phyloP scores from a whole-genome alignment of 2,329 filamentous ascomycete species.

The Cercospora janseana region DNA sequence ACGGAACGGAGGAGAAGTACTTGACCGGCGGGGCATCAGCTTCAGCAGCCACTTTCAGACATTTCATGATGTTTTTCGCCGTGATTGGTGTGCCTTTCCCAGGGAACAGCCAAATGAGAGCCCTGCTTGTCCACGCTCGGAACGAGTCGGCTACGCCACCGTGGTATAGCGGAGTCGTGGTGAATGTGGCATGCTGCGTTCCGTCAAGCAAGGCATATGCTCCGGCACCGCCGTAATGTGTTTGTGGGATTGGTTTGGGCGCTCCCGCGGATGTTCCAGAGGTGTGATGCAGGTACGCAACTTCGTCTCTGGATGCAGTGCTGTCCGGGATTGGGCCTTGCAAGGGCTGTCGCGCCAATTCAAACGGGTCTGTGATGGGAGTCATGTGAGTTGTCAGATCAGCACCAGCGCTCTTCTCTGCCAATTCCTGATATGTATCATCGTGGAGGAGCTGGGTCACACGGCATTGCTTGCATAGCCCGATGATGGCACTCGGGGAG shows the following conservation, averaged over 20 bases:
- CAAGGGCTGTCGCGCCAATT: conserved; percentile 1
- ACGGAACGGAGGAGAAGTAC: conserved; percentile 64
- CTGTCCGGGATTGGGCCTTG: background rate
- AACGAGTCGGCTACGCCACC: conserved; percentile 64
- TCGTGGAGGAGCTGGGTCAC: conserved; percentile 50
- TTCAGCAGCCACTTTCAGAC: conserved; percentile 43
- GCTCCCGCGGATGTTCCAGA: conserved; percentile 64
- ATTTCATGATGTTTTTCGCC: conserved; percentile 51
- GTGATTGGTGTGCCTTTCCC: conserved; percentile 58
- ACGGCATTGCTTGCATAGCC: conserved; percentile 52
- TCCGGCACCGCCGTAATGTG: conserved; percentile 55
- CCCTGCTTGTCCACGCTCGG: conserved; percentile 59
- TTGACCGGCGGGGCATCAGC: conserved; percentile 40
- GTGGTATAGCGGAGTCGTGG: conserved; percentile 65
- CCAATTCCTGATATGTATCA: conserved; percentile 39
- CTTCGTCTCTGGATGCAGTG: conserved; percentile 37
- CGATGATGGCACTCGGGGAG: conserved; percentile 48
- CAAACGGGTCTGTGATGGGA: conserved; percentile 20
- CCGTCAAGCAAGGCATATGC: conserved; percentile 52
- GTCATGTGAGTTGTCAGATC: conserved; percentile 11
- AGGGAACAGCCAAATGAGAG: conserved; percentile 63
- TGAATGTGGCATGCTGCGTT: conserved; percentile 54
- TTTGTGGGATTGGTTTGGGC: conserved; percentile 62
- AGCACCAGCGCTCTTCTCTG: conserved; percentile 11
- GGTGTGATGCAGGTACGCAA: conserved; percentile 62